Evolutionary conservation across 2,329 filamentous ascomycete genomes (phyloP).

Genomic region (Hirsutella minnesotensis): DNA sequence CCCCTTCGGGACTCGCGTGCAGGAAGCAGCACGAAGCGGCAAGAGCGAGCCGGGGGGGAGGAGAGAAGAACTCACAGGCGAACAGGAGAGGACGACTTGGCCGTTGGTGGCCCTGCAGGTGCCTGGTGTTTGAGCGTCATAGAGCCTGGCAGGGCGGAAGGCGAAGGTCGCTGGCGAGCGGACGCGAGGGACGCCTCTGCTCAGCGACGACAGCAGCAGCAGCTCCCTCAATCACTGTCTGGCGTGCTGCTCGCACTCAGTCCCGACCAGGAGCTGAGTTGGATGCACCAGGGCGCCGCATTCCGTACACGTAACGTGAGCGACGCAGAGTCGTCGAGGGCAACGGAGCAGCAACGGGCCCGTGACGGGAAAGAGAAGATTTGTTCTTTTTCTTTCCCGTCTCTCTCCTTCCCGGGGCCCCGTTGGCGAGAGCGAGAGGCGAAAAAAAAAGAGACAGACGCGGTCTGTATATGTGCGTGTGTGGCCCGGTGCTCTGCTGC

Average conservation of each 20-base stretch:
- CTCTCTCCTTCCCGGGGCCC: no score
- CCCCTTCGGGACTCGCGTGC: neutral
- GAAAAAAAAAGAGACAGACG: no score
- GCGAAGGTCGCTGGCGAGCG: constrained; percentile 9
- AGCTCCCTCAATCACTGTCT: no score
- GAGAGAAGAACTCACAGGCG: constrained; percentile 33
- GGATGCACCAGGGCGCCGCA: constrained; percentile 44
- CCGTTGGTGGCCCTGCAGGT: constrained; percentile 48
- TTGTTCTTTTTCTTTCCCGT: neutral
- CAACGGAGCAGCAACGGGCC: neutral
- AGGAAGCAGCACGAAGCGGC: neutral
- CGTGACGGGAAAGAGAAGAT: neutral
- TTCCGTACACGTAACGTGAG: constrained; percentile 25
- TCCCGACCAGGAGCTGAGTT: constrained; percentile 49
- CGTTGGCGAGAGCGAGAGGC: no score
- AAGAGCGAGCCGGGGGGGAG: neutral
- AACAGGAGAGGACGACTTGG: constrained; percentile 43
- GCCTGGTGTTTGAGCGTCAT: constrained; percentile 36
- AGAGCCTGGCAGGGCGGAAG: constrained; percentile 13
- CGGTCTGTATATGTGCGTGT: no score
- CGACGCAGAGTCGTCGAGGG: constrained; percentile 2
- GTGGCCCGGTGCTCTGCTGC: no score
- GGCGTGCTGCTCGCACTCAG: constrained; percentile 25
- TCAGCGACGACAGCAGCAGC: constrained; percentile 11
- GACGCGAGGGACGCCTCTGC: constrained; percentile 3